Percentiles rank a stretch among this genome's conserved stretches.
phyloP scores from a whole-genome alignment of 2,329 filamentous ascomycete genomes.

The Fusarium irregulare region DNA sequence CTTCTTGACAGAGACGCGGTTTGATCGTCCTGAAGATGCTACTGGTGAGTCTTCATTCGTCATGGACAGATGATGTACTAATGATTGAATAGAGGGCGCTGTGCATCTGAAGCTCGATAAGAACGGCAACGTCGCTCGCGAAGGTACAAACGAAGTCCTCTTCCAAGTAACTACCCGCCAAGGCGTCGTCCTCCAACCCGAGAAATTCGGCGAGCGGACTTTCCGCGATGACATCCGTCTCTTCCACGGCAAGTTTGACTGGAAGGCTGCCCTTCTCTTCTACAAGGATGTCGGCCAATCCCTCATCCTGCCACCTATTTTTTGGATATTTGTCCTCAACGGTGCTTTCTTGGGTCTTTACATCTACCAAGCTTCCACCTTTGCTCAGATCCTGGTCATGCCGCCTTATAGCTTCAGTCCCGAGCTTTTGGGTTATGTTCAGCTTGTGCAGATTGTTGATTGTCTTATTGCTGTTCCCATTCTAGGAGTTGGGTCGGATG shows the following conservation, averaged over 20 bases:
- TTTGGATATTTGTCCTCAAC: constrained; percentile 19
- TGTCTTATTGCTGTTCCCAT: constrained; percentile 8
- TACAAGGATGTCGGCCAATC: constrained; percentile 2
- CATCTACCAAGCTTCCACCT: constrained; percentile 12
- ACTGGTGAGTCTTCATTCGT: background rate
- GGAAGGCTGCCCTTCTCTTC: background rate
- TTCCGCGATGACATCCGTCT: background rate
- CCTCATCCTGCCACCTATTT: background rate
- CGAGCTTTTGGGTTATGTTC: constrained; percentile 1
- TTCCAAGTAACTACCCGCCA: constrained; percentile 19
- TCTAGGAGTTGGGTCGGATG: background rate
- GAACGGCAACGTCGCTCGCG: background rate
- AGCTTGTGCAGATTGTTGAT: background rate
- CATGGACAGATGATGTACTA: too few species aligned
- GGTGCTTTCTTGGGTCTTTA: constrained; percentile 17
- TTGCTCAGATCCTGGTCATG: background rate
- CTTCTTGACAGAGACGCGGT: constrained; percentile 5
- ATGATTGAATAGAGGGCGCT: background rate
- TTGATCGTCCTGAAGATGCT: constrained; percentile 10
- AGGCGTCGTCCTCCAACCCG: background rate
- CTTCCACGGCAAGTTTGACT: background rate
- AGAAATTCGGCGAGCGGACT: constrained; percentile 10
- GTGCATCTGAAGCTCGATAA: constrained; percentile 1
- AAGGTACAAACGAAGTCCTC: background rate
- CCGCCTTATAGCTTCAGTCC: background rate